These are phyloP conservation scores for Alternaria triticimaculans DNA, from an alignment of 2,329 filamentous ascomycete species.

Conservation along the genomic window DNA sequence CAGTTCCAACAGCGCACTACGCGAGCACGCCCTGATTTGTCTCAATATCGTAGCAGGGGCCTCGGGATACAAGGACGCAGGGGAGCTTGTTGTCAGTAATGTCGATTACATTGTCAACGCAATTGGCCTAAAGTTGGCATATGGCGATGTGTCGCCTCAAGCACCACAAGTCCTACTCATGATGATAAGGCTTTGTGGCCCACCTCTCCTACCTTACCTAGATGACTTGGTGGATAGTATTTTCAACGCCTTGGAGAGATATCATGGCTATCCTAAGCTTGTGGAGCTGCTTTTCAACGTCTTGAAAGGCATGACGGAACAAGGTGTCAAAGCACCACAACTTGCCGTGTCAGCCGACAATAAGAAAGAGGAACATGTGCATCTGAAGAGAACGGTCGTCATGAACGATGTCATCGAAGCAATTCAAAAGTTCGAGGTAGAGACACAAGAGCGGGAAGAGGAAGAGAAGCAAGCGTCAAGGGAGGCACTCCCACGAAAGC, in stretches of 20 bases:
- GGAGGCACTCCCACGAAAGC: constrained; percentile 35
- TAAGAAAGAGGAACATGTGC: neutral
- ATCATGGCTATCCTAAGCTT: constrained; percentile 87
- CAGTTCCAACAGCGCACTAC: constrained; percentile 70
- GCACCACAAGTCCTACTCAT: constrained; percentile 89
- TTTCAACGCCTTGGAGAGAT: constrained; percentile 91
- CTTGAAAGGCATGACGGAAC: constrained; percentile 80
- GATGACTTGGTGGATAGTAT: constrained; percentile 92
- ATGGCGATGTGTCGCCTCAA: constrained; percentile 89
- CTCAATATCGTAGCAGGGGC: constrained; percentile 79
- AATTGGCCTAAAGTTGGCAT: constrained; percentile 85
- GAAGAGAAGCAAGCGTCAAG: constrained; percentile 27
- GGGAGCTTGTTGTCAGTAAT: constrained; percentile 84
- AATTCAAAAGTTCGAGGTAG: constrained; percentile 45
- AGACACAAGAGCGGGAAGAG: constrained; percentile 31
- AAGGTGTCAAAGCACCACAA: constrained; percentile 69
- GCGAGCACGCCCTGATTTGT: constrained; percentile 81
- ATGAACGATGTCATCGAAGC: constrained; percentile 34
- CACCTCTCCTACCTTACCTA: constrained; percentile 81
- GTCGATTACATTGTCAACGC: constrained; percentile 97
- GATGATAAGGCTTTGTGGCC: constrained; percentile 90
- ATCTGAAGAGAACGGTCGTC: constrained; percentile 6
- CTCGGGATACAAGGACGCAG: constrained; percentile 77
- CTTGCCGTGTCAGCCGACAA: constrained; percentile 48
- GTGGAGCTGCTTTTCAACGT: constrained; percentile 87